phyloP scores from a whole-genome alignment of 345 rosid genomes.

The Barbarea vulgaris region DNA sequence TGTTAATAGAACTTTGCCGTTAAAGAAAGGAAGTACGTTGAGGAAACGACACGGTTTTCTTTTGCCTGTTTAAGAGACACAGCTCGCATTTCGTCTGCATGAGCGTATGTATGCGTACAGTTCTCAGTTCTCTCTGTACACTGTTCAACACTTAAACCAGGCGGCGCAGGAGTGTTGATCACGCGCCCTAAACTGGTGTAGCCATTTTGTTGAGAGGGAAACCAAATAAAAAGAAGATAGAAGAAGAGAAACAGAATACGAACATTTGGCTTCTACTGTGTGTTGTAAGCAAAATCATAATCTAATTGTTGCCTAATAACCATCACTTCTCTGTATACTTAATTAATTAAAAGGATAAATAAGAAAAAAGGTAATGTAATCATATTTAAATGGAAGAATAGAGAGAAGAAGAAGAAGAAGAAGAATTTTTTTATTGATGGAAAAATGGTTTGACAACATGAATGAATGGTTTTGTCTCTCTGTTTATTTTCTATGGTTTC shows the following conservation, averaged over 20 bases:
- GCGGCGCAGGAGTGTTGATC: constrained; percentile 10
- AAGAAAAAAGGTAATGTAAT: not conserved
- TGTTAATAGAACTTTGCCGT: constrained; percentile 35
- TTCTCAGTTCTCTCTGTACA: constrained; percentile 8
- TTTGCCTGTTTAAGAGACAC: constrained; percentile 8
- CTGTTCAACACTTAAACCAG: not conserved
- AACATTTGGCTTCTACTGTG: constrained; percentile 1
- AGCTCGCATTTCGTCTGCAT: constrained; percentile 28
- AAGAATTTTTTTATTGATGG: constrained; percentile 1
- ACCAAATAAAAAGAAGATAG: not conserved
- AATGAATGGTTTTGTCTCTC: constrained; percentile 1
- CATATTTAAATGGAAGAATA: not conserved
- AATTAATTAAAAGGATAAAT: not conserved
- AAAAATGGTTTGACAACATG: constrained; percentile 18
- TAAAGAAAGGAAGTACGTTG: constrained; percentile 31
- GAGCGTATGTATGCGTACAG: not conserved
- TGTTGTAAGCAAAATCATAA: constrained; percentile 10
- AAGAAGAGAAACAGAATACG: not conserved
- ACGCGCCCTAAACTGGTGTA: not conserved
- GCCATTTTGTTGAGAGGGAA: not conserved
- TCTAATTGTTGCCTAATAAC: not conserved
- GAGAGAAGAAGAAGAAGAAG: not conserved
- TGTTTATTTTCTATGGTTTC: constrained; percentile 32
- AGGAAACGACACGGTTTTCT: constrained; percentile 24
- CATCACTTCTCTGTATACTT: not conserved